These are phyloP conservation scores for Pelargonium myrrhifolium DNA, from an alignment of 441 rosid species.

Conservation along the genomic window DNA sequence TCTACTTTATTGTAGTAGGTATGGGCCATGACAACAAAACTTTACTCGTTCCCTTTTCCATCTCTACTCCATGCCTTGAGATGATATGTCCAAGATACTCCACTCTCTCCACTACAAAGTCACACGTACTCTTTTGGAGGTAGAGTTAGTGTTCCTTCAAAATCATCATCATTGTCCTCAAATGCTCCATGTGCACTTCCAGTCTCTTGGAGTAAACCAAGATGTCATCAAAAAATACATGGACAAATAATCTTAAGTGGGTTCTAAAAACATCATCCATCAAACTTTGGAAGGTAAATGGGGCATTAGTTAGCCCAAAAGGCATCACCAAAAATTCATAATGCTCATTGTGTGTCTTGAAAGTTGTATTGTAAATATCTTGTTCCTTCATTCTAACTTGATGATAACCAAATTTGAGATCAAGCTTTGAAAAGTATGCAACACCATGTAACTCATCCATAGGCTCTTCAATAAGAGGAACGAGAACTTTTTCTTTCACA, in stretches of 20 bases:
- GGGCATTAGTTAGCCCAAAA: background rate
- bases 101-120: background rate
- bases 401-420: background rate
- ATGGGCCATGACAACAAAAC: background rate
- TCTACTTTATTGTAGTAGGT: background rate
- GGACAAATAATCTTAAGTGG: background rate
- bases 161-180: too few species aligned
- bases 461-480: background rate
- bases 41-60: background rate
- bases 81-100: background rate
- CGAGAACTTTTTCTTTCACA: too few species aligned
- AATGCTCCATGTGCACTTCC: background rate
- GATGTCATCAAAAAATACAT: background rate
- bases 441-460: background rate
- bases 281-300: background rate
- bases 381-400: background rate
- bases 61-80: background rate
- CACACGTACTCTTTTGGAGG: background rate
- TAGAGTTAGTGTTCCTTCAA: background rate
- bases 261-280: background rate
- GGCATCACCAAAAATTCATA: background rate
- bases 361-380: background rate
- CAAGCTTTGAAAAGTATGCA: background rate
- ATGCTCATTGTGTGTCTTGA: background rate
- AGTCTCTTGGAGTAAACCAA: background rate